Evolutionary conservation across 2,329 filamentous ascomycete genomes (phyloP).

Genomic region (Ophiostoma montium): DNA sequence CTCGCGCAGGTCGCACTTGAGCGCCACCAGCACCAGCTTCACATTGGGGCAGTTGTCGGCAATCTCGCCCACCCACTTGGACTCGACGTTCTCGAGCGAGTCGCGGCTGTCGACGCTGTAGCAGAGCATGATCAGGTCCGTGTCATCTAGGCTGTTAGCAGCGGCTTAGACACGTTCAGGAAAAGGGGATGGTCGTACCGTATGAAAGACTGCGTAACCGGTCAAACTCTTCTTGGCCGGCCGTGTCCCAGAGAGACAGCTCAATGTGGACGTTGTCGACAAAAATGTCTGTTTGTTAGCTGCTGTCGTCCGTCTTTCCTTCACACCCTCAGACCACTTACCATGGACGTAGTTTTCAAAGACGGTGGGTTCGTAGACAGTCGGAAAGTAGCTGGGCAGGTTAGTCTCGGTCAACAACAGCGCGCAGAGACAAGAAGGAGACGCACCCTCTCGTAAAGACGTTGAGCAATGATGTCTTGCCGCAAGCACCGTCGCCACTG

Average conservation of each 20-base stretch:
- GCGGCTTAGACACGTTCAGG: no score
- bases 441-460: slow-evolving; percentile 93
- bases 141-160: slow-evolving; percentile 45
- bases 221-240: slow-evolving; percentile 98
- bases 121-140: slow-evolving; percentile 96
- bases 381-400: slow-evolving; percentile 70
- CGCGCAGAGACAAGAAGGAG: not conserved
- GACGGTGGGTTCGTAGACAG: slow-evolving; percentile 94
- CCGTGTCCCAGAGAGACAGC: slow-evolving; percentile 94
- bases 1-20: slow-evolving; percentile 94
- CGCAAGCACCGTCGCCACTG: slow-evolving; percentile 89
- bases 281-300: slow-evolving; percentile 62
- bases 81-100: slow-evolving; percentile 95
- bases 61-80: slow-evolving; percentile 97
- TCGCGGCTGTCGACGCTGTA: slow-evolving; percentile 95
- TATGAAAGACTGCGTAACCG: slow-evolving; percentile 89
- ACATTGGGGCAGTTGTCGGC: slow-evolving; percentile 94
- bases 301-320: not conserved
- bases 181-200: slow-evolving; percentile 31
- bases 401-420: not conserved
- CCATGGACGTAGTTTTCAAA: slow-evolving; percentile 99
- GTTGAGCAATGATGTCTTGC: slow-evolving; percentile 93
- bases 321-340: slow-evolving; percentile 29
- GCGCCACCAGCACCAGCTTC: slow-evolving; percentile 83
- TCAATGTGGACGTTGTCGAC: slow-evolving; percentile 96